phyloP scores from a whole-genome alignment of 371 early-diverging fungal species.

The Batrachochytrium dendrobatidis region DNA sequence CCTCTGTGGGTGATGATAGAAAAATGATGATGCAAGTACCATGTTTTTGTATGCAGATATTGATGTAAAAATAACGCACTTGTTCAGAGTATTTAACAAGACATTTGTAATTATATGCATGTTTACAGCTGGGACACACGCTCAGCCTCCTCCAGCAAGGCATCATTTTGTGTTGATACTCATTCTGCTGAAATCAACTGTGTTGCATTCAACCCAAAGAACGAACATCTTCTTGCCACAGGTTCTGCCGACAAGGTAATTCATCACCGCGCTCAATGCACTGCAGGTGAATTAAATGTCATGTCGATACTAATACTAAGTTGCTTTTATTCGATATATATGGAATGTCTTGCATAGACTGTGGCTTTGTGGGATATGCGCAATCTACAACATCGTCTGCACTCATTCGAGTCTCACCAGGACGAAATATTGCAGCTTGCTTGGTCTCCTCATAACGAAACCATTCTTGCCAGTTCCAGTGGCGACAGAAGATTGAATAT shows the following conservation, averaged over 20 bases:
- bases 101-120: neutral
- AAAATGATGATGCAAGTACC: constrained; percentile 70
- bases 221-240: constrained; percentile 86
- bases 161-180: constrained; percentile 66
- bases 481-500: constrained; percentile 89
- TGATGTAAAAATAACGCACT: constrained; percentile 5
- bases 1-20: constrained; percentile 94
- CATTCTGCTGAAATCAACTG: constrained; percentile 90
- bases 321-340: neutral
- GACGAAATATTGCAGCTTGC: constrained; percentile 86
- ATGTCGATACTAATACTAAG: too few species aligned
- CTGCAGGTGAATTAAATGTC: too few species aligned
- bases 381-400: constrained; percentile 70
- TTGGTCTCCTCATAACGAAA: constrained; percentile 93
- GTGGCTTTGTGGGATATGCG: constrained; percentile 96
- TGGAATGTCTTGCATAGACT: constrained; percentile 40
- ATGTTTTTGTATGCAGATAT: neutral
- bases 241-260: constrained; percentile 86
- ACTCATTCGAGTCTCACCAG: constrained; percentile 83
- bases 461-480: constrained; percentile 85
- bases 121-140: constrained; percentile 67
- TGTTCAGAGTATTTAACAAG: too few species aligned
- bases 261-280: neutral
- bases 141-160: constrained; percentile 40
- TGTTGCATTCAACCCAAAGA: constrained; percentile 84